Evolutionary conservation across 306 rosid species (phyloP).

Genomic region (Aeschynomene evenia): DNA sequence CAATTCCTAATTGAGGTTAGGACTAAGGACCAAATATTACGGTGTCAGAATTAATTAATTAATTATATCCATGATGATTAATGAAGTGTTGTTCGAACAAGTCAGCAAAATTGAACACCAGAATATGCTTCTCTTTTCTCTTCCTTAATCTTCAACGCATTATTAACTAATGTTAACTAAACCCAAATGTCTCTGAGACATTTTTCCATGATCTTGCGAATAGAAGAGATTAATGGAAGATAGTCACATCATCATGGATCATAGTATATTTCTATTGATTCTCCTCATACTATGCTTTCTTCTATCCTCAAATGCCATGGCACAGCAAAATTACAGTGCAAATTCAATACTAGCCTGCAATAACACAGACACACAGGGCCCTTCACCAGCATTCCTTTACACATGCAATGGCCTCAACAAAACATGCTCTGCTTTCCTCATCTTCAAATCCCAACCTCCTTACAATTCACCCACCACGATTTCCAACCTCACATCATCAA

Average conservation of each 20-base stretch:
- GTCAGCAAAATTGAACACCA: neutral
- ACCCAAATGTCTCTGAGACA: too few relatives aligned
- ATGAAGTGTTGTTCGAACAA: neutral
- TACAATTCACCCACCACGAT: slow-evolving; percentile 41
- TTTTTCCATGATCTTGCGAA: too few relatives aligned
- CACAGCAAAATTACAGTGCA: slow-evolving; percentile 40
- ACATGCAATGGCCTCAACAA: slow-evolving; percentile 40
- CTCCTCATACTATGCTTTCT: slow-evolving; percentile 1
- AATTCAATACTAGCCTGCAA: slow-evolving; percentile 5
- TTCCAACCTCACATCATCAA: slow-evolving; percentile 55
- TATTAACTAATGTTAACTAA: too few relatives aligned
- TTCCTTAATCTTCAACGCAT: neutral
- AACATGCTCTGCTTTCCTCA: slow-evolving; percentile 54
- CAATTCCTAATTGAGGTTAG: neutral
- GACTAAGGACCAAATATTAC: neutral
- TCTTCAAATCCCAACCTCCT: slow-evolving; percentile 56
- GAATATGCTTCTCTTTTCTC: neutral
- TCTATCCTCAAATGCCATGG: neutral
- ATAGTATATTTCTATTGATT: neutral
- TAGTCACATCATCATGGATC: neutral
- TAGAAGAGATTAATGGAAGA: neutral
- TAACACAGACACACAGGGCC: slow-evolving; percentile 21
- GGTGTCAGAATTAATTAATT: neutral
- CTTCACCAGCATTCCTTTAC: slow-evolving; percentile 43
- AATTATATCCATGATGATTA: too few relatives aligned